These are phyloP conservation scores for Solanum neorickii DNA, from an alignment of 257 asterid species.

Conservation along the genomic window DNA sequence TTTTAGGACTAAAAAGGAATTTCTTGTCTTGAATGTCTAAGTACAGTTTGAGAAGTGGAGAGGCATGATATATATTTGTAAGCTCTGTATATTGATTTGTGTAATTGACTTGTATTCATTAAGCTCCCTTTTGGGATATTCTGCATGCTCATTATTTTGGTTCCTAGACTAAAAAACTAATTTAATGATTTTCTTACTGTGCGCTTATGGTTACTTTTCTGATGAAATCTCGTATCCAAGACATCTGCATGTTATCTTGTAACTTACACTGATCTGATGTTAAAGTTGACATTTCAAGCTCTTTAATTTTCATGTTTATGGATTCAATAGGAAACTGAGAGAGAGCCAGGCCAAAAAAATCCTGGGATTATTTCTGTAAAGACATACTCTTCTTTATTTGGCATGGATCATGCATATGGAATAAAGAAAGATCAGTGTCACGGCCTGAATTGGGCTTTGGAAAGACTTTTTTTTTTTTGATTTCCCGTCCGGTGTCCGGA, in stretches of 20 bases:
- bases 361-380: background rate
- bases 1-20: background rate
- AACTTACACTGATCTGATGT: background rate
- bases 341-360: background rate
- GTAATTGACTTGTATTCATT: background rate
- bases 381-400: background rate
- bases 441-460: background rate
- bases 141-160: background rate
- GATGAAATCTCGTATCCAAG: background rate
- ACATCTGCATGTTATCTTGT: background rate
- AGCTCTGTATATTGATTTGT: background rate
- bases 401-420: background rate
- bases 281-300: background rate
- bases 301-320: background rate
- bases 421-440: background rate
- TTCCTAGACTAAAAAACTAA: background rate
- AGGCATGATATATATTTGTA: background rate
- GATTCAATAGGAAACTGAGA: background rate
- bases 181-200: background rate
- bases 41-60: background rate
- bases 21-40: background rate
- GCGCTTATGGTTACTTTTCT: background rate
- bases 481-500: no score
- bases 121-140: background rate
- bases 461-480: no score